Evolutionary conservation across 176 grass and related monocot species (phyloP), one percentile per base, ranked within the genome.

Genomic region (Oryza meridionalis): DNA sequence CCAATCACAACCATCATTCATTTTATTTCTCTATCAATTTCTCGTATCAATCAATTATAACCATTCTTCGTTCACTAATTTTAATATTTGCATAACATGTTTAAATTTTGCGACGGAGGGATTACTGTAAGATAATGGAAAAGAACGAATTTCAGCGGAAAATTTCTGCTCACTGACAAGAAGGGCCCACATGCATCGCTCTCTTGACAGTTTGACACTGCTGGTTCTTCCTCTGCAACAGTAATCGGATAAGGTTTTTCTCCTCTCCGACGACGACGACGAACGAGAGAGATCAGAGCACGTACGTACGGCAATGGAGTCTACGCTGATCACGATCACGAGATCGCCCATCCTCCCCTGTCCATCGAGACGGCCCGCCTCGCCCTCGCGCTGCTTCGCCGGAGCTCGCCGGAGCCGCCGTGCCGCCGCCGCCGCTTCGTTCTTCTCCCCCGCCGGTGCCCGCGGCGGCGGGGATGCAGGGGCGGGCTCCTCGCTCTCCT

Each of bases 291-390:
- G 58, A 64, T 76, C 77, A 12, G 43, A 65, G 9, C 45, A 6
- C 75, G 70, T 24, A 33, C 53, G 1, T 38, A 31, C 29, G 29
- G 29, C 29, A 59, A 93, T 92, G 93, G 93, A 90, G 85, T 78
- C 89, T 70, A 62, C 82, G 62, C 67, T 81, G 65, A 88, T 87
- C 75, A 79, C 78, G 32, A 88, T 87, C 75, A 79, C 78, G 32
- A 84, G 38, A 80, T 67, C 55, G 24, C 79, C 78, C 69, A 44
- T 75, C 40, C 32, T 81, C 69, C 33, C 19, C 58, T 47, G 42
- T 43, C 70, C 77, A 69, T 38, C 38, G 21, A 86, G 79, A 16
- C 58, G n/a, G 3, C 35, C 77, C 47, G 11, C 35, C 32, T 74
- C 40, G 31, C 25, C 16, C 35, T 4, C 69, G 21, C 58, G 7